These are phyloP conservation scores for Spergularia bocconei DNA, from an alignment of 148 eudicot species.

Conservation along the genomic window DNA sequence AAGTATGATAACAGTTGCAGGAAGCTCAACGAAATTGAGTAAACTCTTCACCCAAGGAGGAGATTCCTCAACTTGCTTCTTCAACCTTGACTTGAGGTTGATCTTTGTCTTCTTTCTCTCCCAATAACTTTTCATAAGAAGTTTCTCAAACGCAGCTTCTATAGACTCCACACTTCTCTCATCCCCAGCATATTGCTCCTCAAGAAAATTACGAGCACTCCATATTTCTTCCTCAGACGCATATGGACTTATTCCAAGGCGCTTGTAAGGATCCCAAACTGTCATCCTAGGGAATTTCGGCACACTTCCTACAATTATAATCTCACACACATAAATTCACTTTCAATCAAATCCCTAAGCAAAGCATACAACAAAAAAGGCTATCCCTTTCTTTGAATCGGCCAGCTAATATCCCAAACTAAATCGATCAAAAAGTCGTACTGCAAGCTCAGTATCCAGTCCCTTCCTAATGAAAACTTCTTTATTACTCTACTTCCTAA, in stretches of 20 bases:
- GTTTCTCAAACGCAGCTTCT: slow-evolving; percentile 90
- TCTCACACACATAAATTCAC: background rate
- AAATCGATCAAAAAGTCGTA: background rate
- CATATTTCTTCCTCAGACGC: slow-evolving; percentile 94
- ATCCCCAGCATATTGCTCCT: slow-evolving; percentile 70
- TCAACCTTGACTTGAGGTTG: slow-evolving; percentile 81
- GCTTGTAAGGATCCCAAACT: slow-evolving; percentile 96
- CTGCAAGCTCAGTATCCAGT: background rate
- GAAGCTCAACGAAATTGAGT: slow-evolving; percentile 81
- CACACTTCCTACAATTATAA: slow-evolving; percentile 38
- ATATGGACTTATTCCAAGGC: slow-evolving; percentile 76
- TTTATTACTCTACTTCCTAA: background rate
- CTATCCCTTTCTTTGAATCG: background rate
- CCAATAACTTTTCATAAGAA: slow-evolving; percentile 69
- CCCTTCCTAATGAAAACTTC: background rate
- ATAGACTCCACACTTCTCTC: slow-evolving; percentile 89
- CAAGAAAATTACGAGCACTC: slow-evolving; percentile 83
- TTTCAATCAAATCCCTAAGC: background rate
- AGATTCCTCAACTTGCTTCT: slow-evolving; percentile 89
- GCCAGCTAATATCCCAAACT: background rate
- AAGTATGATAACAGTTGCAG: slow-evolving; percentile 63
- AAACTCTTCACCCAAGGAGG: slow-evolving; percentile 92
- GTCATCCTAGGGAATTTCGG: slow-evolving; percentile 58
- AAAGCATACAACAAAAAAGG: background rate
- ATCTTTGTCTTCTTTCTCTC: slow-evolving; percentile 79